Base-by-base conservation (phyloP, 345 rosid genomes). In the Camelina laxa region DNA sequence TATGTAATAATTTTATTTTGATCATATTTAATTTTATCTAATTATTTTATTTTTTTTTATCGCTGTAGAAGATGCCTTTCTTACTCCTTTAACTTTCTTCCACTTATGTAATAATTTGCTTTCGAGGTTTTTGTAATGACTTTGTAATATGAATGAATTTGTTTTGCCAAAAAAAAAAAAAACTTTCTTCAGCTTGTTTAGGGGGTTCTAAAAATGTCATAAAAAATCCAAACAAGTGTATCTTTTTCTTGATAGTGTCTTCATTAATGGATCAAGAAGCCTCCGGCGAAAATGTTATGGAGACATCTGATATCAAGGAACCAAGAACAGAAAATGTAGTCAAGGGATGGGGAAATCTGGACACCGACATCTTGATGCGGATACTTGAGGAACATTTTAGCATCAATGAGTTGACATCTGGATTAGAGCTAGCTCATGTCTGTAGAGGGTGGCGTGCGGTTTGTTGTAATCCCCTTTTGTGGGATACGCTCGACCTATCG, bases 381-480 rank as follows among this genome's bases (percentile, higher is more conserved):
- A 89, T 89, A 36, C 86, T 89, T 35, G 67, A 81, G 86, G 80
- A 79, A 6, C 74, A 84, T 3, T 72, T 88, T 2, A 76, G 73
- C 67, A 65, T 88, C 74, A 60, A 56, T 45, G 78, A 88, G 76
- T 77, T 87, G 54, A 87, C 80, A 35, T 80, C 84, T 21, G 88
- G 89, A 71, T 68, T 27, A 27, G 30, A 27, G 30, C 30, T 87
- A 64, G 92, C 87, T 70, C 87, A 72, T 50, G 93, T 89, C 58
- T 89, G 93, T 78, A 78, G 89, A 8, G 65, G 83, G 11, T 89
- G 97, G 96, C 86, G 88, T 21, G 22, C 12, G 70, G 97, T 88
- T 65, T 85, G 87, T 59, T 78, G 91, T 35, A 89, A 88, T 83
- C 96, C 96, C 54, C 33, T 80, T 47, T 75, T 88, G 8, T 89